Evolutionary conservation across 1,284 basidiomycete species (phyloP).

Genomic region (Boletus semigastroideus): DNA sequence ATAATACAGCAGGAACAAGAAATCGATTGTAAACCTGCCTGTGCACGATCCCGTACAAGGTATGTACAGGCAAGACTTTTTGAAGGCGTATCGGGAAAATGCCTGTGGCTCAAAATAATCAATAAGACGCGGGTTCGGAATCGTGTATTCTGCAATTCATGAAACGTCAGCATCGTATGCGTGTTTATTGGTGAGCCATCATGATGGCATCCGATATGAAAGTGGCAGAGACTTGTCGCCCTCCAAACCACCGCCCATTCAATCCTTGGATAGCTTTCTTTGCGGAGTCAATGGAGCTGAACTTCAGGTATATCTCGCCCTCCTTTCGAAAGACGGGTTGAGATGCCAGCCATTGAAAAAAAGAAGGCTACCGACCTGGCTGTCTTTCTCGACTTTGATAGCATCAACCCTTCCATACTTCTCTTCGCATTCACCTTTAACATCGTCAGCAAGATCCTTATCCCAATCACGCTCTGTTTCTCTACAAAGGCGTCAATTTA

Average conservation of each 20-base stretch:
- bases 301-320: conserved; percentile 98
- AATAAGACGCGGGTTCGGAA: conserved; percentile 25
- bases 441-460: conserved; percentile 92
- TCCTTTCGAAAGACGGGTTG: conserved; percentile 34
- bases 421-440: conserved; percentile 88
- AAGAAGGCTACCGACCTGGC: conserved; percentile 58
- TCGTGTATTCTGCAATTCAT: conserved; percentile 29
- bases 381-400: conserved; percentile 94
- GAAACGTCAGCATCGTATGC: conserved; percentile 19
- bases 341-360: not conserved
- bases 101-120: conserved; percentile 35
- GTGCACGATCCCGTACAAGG: conserved; percentile 30
- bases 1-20: conserved; percentile 32
- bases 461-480: conserved; percentile 98
- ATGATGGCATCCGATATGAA: conserved; percentile 92
- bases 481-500: conserved; percentile 40
- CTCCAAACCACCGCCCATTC: conserved; percentile 95
- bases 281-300: conserved; percentile 76
- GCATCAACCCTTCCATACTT: conserved; percentile 88
- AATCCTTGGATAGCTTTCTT: conserved; percentile 85
- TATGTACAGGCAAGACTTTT: conserved; percentile 36
- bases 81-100: conserved; percentile 30
- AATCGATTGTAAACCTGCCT: conserved; percentile 36
- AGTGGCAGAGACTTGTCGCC: conserved; percentile 78
- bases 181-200: conserved; percentile 78